Evolutionary conservation across 495 filamentous ascomycete genomes (phyloP).

Genomic region (Penicillium flavigenum): DNA sequence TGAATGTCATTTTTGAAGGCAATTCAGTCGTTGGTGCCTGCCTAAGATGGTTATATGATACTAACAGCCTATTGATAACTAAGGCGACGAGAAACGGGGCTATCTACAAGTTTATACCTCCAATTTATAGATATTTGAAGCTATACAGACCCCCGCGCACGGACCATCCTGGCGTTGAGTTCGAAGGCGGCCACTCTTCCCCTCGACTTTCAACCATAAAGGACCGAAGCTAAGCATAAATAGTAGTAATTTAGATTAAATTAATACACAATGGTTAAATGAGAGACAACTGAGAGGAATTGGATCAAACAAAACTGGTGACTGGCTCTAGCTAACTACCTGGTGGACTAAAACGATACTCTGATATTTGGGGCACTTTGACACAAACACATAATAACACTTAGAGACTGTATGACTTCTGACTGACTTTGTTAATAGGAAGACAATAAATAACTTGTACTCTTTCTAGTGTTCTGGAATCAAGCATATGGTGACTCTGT

Average conservation of each 20-base stretch:
- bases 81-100: not conserved
- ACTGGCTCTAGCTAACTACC: not conserved
- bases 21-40: not conserved
- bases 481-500: not conserved
- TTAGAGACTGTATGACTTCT: not conserved
- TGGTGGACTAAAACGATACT: not conserved
- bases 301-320: not conserved
- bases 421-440: not conserved
- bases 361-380: not conserved
- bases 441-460: not conserved
- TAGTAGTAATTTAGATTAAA: not conserved
- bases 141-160: not conserved
- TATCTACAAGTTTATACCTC: not conserved
- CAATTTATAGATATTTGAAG: not conserved
- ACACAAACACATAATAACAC: not conserved
- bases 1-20: not conserved
- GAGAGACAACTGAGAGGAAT: not conserved
- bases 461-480: not conserved
- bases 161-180: conserved; percentile 1
- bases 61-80: not conserved
- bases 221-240: not conserved
- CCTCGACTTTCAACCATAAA: not conserved
- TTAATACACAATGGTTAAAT: not conserved
- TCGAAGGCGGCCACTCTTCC: not conserved
- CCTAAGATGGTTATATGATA: not conserved